phyloP scores from a whole-genome alignment of 352 stramenopile genomes.

The Globisporangium rhizosaccharum region DNA sequence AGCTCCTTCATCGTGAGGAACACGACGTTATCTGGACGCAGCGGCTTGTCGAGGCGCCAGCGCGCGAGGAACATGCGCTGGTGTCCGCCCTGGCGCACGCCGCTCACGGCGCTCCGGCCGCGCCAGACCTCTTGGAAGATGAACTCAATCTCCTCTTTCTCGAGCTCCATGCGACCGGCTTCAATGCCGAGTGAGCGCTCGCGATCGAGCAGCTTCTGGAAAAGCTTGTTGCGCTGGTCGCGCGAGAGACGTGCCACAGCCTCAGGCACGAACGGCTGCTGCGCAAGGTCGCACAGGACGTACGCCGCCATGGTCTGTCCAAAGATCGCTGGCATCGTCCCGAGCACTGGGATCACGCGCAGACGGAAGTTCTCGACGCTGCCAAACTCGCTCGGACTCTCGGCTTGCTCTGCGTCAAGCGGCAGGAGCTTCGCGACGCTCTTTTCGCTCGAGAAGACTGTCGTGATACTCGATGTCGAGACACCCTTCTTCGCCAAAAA shows the following conservation, averaged over 20 bases:
- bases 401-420: slow-evolving; percentile 89
- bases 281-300: slow-evolving; percentile 91
- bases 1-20: slow-evolving; percentile 84
- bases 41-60: slow-evolving; percentile 62
- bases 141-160: slow-evolving; percentile 88
- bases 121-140: slow-evolving; percentile 85
- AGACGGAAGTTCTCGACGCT: slow-evolving; percentile 96
- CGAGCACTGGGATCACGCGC: slow-evolving; percentile 94
- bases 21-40: slow-evolving; percentile 82
- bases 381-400: slow-evolving; percentile 91
- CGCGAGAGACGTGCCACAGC: slow-evolving; percentile 60
- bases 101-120: slow-evolving; percentile 65
- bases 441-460: slow-evolving; percentile 95
- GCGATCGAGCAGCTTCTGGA: slow-evolving; percentile 76
- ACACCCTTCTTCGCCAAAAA: slow-evolving; percentile 86
- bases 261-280: slow-evolving; percentile 84
- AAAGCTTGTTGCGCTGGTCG: slow-evolving; percentile 85
- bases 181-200: slow-evolving; percentile 60
- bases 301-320: slow-evolving; percentile 95
- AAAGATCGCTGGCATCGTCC: slow-evolving; percentile 94
- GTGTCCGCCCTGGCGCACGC: slow-evolving; percentile 60
- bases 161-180: slow-evolving; percentile 51
- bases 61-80: slow-evolving; percentile 81
- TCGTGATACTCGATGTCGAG: slow-evolving; percentile 64
- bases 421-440: slow-evolving; percentile 94